Conservation (phyloP, 2,329 filamentous ascomycete species). For the Elsinoe batatas region DNA sequence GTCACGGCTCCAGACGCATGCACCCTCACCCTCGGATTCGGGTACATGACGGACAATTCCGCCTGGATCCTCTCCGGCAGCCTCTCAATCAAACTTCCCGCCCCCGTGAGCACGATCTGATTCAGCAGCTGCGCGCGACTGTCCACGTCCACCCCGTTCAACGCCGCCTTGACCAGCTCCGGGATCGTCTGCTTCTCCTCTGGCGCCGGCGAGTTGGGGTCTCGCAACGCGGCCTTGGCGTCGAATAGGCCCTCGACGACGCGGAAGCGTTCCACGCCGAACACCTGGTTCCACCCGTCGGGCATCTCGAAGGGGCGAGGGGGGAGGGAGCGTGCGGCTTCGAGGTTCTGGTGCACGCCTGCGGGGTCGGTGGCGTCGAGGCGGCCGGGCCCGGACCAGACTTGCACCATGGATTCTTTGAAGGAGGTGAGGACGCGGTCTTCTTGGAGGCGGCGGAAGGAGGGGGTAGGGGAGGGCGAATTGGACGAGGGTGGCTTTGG, state of each 20-base stretch:
- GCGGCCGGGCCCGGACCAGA: conserved; percentile 73
- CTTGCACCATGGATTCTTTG: conserved; percentile 94
- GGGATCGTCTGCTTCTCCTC: conserved; percentile 66
- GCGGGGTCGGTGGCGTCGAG: conserved; percentile 41
- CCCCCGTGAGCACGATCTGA: conserved; percentile 90
- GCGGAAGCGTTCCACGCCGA: conserved; percentile 76
- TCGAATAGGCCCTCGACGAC: conserved; percentile 89
- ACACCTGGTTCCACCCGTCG: conserved; percentile 92
- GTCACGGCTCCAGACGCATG: conserved; percentile 77
- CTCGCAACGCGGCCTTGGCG: conserved; percentile 59
- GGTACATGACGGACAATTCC: conserved; percentile 73
- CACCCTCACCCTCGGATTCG: conserved; percentile 76
- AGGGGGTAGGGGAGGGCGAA: conserved; percentile 55
- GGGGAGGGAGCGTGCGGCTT: conserved; percentile 60
- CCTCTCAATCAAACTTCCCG: conserved; percentile 75
- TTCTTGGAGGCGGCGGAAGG: conserved; percentile 77
- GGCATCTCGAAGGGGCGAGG: conserved; percentile 94
- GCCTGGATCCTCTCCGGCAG: conserved; percentile 84
- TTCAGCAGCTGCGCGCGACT: conserved; percentile 70
- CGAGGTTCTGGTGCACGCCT: conserved; percentile 54
- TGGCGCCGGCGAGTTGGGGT: conserved; percentile 42
- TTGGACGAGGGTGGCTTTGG: conserved; percentile 64
- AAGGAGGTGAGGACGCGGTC: conserved; percentile 90
- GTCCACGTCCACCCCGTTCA: conserved; percentile 79
- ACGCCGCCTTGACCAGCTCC: conserved; percentile 65